phyloP scores from a whole-genome alignment of 2,329 filamentous ascomycete species.

The Aspergillus pseudotamarii region DNA sequence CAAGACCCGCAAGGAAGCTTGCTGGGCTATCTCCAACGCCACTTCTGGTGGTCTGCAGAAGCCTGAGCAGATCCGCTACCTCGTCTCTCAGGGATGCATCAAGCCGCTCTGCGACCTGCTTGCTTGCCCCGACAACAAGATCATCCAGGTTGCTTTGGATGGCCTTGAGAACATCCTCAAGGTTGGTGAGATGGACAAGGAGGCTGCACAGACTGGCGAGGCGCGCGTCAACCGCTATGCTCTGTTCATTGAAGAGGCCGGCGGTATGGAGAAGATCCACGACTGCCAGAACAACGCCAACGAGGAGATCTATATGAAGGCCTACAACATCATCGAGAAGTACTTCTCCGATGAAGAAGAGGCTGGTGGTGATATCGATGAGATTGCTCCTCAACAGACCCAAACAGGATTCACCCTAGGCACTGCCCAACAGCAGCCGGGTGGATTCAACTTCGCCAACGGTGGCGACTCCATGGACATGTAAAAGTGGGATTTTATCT shows the following conservation, averaged over 20 bases:
- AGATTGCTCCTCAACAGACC: slow-evolving; percentile 71
- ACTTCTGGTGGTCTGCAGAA: slow-evolving; percentile 97
- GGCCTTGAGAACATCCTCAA: slow-evolving; percentile 99
- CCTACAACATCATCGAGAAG: slow-evolving; percentile 99
- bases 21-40: slow-evolving; percentile 99
- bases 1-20: slow-evolving; percentile 98
- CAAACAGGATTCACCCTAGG: slow-evolving; percentile 74
- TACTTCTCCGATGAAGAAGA: slow-evolving; percentile 99
- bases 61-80: slow-evolving; percentile 95
- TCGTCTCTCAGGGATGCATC: slow-evolving; percentile 92
- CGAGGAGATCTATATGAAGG: slow-evolving; percentile 99
- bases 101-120: slow-evolving; percentile 95
- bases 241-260: slow-evolving; percentile 96
- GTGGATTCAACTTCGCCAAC: slow-evolving; percentile 91
- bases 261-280: slow-evolving; percentile 99
- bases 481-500: slow-evolving; percentile 49
- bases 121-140: slow-evolving; percentile 98
- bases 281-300: slow-evolving; percentile 99
- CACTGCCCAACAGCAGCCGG: slow-evolving; percentile 65
- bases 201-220: slow-evolving; percentile 61
- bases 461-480: slow-evolving; percentile 75
- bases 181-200: slow-evolving; percentile 98
- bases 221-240: slow-evolving; percentile 86
- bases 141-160: slow-evolving; percentile 97
- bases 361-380: slow-evolving; percentile 73